Evolutionary conservation across 2,329 filamentous ascomycete species (phyloP).

Genomic region (Botrytis galanthina): DNA sequence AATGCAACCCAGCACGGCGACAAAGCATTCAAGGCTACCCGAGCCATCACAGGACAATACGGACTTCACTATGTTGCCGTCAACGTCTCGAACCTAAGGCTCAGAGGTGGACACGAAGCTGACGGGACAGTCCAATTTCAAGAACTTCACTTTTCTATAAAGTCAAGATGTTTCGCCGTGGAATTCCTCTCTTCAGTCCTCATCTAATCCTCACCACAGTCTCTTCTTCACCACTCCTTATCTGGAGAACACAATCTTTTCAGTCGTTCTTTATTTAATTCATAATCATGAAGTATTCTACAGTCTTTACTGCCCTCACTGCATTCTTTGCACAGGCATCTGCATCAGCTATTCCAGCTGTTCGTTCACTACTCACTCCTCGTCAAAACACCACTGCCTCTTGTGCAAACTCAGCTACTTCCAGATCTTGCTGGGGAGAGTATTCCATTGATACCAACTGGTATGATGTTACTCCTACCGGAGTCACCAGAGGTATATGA

Average conservation of each 20-base stretch:
- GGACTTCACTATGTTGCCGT: not conserved
- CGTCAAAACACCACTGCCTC: slow-evolving; percentile 20
- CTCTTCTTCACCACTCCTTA: not conserved
- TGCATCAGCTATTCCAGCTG: slow-evolving; percentile 29
- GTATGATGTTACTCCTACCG: slow-evolving; percentile 35
- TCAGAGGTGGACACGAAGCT: not conserved
- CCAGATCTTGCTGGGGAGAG: slow-evolving; percentile 37
- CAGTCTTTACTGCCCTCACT: slow-evolving; percentile 29
- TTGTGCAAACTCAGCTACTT: slow-evolving; percentile 36
- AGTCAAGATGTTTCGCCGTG: not conserved
- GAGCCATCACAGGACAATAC: not conserved
- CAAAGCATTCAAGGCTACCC: not conserved
- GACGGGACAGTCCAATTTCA: not conserved
- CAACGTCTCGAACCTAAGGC: not conserved
- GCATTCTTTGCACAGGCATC: slow-evolving; percentile 26
- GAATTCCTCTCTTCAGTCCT: not conserved
- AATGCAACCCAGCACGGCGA: not conserved
- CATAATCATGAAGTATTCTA: slow-evolving; percentile 32
- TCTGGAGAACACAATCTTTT: not conserved
- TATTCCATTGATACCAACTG: slow-evolving; percentile 38
- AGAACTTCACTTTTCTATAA: slow-evolving; percentile 6
- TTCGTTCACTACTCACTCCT: slow-evolving; percentile 21
- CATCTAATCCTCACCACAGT: slow-evolving; percentile 1
- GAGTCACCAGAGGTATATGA: slow-evolving; percentile 37
- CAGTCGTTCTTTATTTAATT: not conserved